A percentile compares a stretch with the other conserved stretches of the same genome.
phyloP scores from a whole-genome alignment of 257 asterid species.

The Gentiana straminea region DNA sequence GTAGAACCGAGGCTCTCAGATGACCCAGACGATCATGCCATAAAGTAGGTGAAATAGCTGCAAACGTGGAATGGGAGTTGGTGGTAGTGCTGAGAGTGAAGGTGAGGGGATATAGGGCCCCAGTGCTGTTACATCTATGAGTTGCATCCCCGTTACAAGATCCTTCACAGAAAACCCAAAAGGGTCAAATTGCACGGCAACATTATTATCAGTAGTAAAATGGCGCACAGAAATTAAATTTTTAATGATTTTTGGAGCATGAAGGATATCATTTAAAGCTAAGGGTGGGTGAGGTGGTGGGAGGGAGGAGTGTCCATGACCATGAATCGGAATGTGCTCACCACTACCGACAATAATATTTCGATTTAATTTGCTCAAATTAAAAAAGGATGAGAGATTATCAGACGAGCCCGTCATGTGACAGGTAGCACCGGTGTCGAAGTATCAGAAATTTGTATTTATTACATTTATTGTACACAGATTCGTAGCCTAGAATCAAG shows the following conservation, averaged over 20 bases:
- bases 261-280: neutral
- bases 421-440: neutral
- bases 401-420: neutral
- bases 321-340: neutral
- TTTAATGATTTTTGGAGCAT: neutral
- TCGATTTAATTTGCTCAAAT: neutral
- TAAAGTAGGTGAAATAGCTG: neutral
- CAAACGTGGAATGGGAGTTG: neutral
- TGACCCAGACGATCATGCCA: neutral
- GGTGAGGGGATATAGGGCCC: neutral
- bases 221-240: neutral
- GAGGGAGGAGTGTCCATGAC: neutral
- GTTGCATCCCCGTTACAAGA: neutral
- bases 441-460: neutral
- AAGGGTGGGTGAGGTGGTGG: neutral
- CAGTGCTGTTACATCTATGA: neutral
- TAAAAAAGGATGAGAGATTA: neutral
- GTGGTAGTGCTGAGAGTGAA: neutral
- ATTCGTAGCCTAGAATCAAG: too few species aligned
- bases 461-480: too few species aligned
- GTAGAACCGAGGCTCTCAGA: neutral
- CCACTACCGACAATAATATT: neutral
- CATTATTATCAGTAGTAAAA: neutral
- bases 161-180: constrained; percentile 3
- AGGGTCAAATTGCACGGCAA: neutral